Evolutionary conservation across 2,329 filamentous ascomycete genomes (phyloP).

Genomic region (Daldinia eschscholtzii): DNA sequence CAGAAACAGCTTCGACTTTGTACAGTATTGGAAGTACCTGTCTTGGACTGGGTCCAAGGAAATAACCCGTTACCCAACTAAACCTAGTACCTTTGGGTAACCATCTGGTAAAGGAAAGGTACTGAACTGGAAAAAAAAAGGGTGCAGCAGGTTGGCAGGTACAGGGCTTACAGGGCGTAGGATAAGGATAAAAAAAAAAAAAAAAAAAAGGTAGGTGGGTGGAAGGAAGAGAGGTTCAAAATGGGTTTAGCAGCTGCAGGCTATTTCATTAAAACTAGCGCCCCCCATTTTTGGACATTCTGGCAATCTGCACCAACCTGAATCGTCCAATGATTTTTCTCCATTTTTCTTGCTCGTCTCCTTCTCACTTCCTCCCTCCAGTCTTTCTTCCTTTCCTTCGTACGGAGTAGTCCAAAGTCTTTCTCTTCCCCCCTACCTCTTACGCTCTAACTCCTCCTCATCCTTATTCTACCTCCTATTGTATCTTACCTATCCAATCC

Average conservation of each 20-base stretch:
- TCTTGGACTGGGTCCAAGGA: slow-evolving; percentile 11
- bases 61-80: not conserved
- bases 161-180: not conserved
- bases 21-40: slow-evolving; percentile 15
- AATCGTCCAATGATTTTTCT: slow-evolving; percentile 47
- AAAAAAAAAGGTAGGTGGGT: slow-evolving; percentile 7
- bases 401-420: slow-evolving; percentile 44
- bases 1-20: slow-evolving; percentile 13
- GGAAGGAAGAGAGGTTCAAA: slow-evolving; percentile 32
- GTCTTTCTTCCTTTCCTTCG: slow-evolving; percentile 52
- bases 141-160: not conserved
- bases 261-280: slow-evolving; percentile 59
- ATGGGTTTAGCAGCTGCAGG: slow-evolving; percentile 45
- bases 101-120: slow-evolving; percentile 6
- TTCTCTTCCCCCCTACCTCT: slow-evolving; percentile 45
- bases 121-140: not conserved
- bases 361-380: slow-evolving; percentile 46
- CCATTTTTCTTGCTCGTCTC: slow-evolving; percentile 41
- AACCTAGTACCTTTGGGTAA: slow-evolving; percentile 5
- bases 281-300: slow-evolving; percentile 53
- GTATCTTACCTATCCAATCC: slow-evolving; percentile 54
- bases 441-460: slow-evolving; percentile 45
- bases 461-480: slow-evolving; percentile 52
- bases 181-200: slow-evolving; percentile 1
- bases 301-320: slow-evolving; percentile 55